Conservation (phyloP, 495 filamentous ascomycete genomes). For the Penicillium parvum region DNA sequence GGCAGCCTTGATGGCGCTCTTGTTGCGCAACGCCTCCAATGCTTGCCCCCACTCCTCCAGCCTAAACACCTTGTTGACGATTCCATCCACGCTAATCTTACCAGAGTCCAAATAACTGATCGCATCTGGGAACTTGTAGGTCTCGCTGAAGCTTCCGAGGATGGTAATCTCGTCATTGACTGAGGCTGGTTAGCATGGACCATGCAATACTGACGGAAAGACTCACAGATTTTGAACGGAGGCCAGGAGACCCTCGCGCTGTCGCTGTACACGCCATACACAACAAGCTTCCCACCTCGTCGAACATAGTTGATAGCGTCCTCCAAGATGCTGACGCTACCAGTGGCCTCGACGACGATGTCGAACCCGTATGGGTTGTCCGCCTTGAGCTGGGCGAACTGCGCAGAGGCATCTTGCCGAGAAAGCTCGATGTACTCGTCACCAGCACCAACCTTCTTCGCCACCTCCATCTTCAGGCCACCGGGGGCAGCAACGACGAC, state of each 20-base stretch:
- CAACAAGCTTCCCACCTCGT: constrained; percentile 63
- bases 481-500: constrained; percentile 62
- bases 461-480: constrained; percentile 66
- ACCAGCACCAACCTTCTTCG: constrained; percentile 61
- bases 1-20: constrained; percentile 66
- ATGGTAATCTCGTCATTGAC: constrained; percentile 63
- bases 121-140: constrained; percentile 69
- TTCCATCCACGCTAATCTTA: constrained; percentile 56
- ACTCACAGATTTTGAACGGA: constrained; percentile 60
- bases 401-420: constrained; percentile 48
- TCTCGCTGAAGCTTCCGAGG: constrained; percentile 64
- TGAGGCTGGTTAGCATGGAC: constrained; percentile 1
- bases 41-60: constrained; percentile 44
- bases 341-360: constrained; percentile 62
- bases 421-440: constrained; percentile 62
- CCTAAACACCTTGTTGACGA: constrained; percentile 50
- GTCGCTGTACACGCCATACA: constrained; percentile 63
- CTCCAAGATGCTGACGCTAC: constrained; percentile 62
- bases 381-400: constrained; percentile 57
- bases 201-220: neutral
- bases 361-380: constrained; percentile 70
- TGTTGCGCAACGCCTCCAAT: constrained; percentile 50
- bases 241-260: constrained; percentile 58
- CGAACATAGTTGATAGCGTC: constrained; percentile 65
- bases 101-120: constrained; percentile 65